Evolutionary conservation across 2,329 filamentous ascomycete genomes (phyloP), one percentile per base, ranked within the genome.

Genomic region (Xylariaceae sp.): DNA sequence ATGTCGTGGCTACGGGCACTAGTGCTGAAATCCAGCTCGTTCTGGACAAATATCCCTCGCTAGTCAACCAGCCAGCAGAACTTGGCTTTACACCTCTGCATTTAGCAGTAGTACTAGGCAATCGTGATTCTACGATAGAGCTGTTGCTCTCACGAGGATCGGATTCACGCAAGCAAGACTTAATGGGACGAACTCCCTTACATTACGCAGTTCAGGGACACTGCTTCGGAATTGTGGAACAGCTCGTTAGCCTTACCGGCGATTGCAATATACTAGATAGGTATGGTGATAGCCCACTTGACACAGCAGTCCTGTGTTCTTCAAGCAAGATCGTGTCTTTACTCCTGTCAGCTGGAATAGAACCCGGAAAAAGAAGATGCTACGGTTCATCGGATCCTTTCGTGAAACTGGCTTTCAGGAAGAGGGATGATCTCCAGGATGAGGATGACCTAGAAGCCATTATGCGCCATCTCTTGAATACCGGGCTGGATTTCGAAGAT

Each of bases 61-160:
- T 26, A n/a, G 49, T 37, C n/a, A 44, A 44, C 16, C 19, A 52
- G 31, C 39, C 19, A 17, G 14, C 11, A 6, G 39, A 37, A 19
- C 33, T 34, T 19, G n/a, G 19, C 14, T 16, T 1, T 9, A 37
- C 39, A 6, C 50, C 33, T 34, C 12, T 53, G 24, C 31, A 46
- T 28, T 12, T 24, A 29, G 24, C 51, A 11, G 34, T 16, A 4
- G 14, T 4, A 2, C 11, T 24, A 2, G n/a, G n/a, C n/a, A 5
- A 17, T 2, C n/a, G 36, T 12, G 9, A 31, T 47, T 31, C 39
- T 9, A 14, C 21, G 16, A 47, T 53, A 16, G 33, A 47, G 21
- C 28, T 47, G 6, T 39, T 53, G 12, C 43, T 47, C 16, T 23
- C 31, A 37, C 19, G 43, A 19, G 33, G 51, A 26, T 33, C 41